Evolutionary conservation across 306 rosid genomes (phyloP).

Genomic region (Abrus precatorius): DNA sequence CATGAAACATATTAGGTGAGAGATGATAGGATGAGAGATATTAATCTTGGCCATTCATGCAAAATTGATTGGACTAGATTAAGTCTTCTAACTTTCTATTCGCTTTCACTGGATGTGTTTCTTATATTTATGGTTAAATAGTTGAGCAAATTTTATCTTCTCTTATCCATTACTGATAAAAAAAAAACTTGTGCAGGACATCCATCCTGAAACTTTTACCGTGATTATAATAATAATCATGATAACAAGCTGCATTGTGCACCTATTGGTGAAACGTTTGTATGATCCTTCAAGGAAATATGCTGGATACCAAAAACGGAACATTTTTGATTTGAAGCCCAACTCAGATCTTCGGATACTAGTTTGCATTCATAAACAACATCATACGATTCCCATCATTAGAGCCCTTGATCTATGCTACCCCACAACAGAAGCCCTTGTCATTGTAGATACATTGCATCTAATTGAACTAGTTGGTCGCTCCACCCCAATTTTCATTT

Average conservation of each 20-base stretch:
- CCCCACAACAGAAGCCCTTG: conserved; percentile 46
- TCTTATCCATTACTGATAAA: neutral
- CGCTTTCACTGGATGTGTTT: neutral
- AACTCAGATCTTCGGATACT: conserved; percentile 46
- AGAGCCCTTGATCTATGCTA: conserved; percentile 50
- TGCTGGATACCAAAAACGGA: conserved; percentile 51
- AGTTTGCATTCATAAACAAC: conserved; percentile 57
- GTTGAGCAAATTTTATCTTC: neutral
- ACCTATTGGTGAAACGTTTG: conserved; percentile 42
- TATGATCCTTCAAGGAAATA: conserved; percentile 66
- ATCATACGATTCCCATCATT: conserved; percentile 46
- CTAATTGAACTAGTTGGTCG: conserved; percentile 61
- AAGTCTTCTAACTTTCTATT: neutral
- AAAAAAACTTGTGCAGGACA: conserved; percentile 43
- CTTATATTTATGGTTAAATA: neutral
- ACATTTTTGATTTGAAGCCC: conserved; percentile 48
- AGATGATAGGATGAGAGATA: neutral
- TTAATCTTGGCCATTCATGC: neutral
- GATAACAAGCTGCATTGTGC: conserved; percentile 36
- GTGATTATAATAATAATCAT: conserved; percentile 18
- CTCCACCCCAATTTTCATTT: conserved; percentile 53
- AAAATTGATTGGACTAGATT: neutral
- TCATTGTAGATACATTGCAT: conserved; percentile 54
- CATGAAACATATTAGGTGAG: neutral
- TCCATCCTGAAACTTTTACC: neutral